These are phyloP conservation scores for Nematocida sp. DNA, from an alignment of 371 early-diverging fungal genomes.

Conservation along the genomic window DNA sequence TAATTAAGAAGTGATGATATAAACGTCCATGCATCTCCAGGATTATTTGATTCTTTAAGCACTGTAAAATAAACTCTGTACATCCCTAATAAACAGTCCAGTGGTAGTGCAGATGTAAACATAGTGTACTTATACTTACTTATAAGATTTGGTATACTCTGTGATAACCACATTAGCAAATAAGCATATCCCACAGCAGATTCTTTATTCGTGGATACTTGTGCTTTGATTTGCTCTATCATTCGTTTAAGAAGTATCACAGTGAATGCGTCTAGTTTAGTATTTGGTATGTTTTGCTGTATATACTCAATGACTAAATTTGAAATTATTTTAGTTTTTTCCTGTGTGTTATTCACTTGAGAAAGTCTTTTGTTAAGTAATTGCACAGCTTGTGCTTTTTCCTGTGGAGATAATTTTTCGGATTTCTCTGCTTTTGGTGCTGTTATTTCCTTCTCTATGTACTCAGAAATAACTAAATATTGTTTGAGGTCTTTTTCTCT, in stretches of 20 bases:
- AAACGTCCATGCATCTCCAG: slow-evolving; percentile 63
- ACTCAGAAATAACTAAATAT: slow-evolving; percentile 13
- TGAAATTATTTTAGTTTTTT: slow-evolving; percentile 36
- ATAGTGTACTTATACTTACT: slow-evolving; percentile 4
- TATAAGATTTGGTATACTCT: slow-evolving; percentile 26
- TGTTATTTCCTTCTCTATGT: slow-evolving; percentile 11
- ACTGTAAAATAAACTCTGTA: slow-evolving; percentile 62
- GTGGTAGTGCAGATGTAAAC: slow-evolving; percentile 42
- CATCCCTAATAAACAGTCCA: slow-evolving; percentile 53
- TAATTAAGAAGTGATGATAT: slow-evolving; percentile 58
- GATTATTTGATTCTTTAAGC: slow-evolving; percentile 21
- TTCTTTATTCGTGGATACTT: slow-evolving; percentile 57
- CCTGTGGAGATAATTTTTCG: slow-evolving; percentile 14
- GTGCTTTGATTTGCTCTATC: slow-evolving; percentile 61
- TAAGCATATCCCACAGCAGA: slow-evolving; percentile 58
- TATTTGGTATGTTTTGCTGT: slow-evolving; percentile 4
- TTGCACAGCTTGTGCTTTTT: slow-evolving; percentile 12
- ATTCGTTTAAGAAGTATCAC: slow-evolving; percentile 49
- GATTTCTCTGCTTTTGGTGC: background rate
- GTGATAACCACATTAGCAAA: slow-evolving; percentile 43
- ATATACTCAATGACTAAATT: slow-evolving; percentile 49
- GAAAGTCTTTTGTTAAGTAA: slow-evolving; percentile 64
- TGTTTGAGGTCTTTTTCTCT: background rate
- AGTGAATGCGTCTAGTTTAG: slow-evolving; percentile 48
- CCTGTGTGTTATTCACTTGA: slow-evolving; percentile 60